These are phyloP conservation scores for Ilyonectria robusta DNA, from an alignment of 2,329 filamentous ascomycete genomes.

Conservation along the genomic window DNA sequence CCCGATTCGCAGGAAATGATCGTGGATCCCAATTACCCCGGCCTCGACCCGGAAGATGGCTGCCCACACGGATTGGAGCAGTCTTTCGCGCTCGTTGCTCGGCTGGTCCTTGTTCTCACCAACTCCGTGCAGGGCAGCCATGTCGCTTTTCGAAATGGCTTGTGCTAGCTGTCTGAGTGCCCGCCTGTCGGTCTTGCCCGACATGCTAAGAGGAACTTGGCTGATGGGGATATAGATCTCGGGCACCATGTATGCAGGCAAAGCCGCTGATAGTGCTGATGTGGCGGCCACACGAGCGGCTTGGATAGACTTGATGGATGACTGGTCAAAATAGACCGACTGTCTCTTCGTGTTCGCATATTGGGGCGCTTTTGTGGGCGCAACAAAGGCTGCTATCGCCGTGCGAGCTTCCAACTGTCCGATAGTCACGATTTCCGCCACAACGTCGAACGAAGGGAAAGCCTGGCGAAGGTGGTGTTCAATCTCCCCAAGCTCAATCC, in stretches of 20 bases:
- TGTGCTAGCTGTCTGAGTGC: conserved; percentile 30
- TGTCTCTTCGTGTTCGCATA: background rate
- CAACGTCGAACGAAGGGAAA: conserved; percentile 26
- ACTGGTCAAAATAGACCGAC: background rate
- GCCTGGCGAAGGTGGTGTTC: conserved; percentile 27
- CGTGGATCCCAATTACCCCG: conserved; percentile 21
- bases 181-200: conserved; percentile 39
- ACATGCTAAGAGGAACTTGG: conserved; percentile 33
- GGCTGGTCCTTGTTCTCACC: conserved; percentile 4
- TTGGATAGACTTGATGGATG: conserved; percentile 5
- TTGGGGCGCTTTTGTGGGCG: background rate
- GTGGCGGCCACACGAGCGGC: conserved; percentile 5
- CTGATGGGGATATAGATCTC: conserved; percentile 28
- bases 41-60: conserved; percentile 19
- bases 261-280: conserved; percentile 11
- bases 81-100: conserved; percentile 6
- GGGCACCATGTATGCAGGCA: conserved; percentile 35
- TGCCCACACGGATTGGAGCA: conserved; percentile 31
- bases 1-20: conserved; percentile 29
- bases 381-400: conserved; percentile 7
- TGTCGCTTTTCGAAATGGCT: conserved; percentile 4
- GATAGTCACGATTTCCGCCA: conserved; percentile 16
- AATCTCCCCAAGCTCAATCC: conserved; percentile 30
- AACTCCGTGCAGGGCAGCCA: conserved; percentile 12
- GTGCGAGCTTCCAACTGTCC: conserved; percentile 5